Evolutionary conservation across 805 yeast species (phyloP), one percentile per base, ranked within the genome.

Genomic region (Scheffersomyces stipitis): DNA sequence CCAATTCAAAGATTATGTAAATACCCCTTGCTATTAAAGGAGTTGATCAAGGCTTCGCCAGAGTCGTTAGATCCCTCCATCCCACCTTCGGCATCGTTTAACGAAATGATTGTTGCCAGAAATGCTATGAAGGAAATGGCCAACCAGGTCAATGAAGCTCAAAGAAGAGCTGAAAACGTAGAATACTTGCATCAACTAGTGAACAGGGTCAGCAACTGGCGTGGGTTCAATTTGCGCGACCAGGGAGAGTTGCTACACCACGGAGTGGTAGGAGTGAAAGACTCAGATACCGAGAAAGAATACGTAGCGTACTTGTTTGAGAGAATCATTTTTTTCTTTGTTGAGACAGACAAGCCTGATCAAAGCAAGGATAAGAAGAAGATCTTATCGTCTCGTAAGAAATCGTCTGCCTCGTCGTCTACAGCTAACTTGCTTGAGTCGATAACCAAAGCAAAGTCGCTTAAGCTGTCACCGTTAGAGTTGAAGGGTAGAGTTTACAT

Each of bases 1-100:
- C 99, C 99, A 0, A 87, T 93, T 26, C 99, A 93, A 67, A 76
- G 99, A 45, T 73, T 93, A n/a, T 87, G 96, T 71, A 87, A 90
- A 58, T 93, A 93, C 60, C 99, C 98, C 2, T 65, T 93, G 34
- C 69, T 93, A 33, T 64, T 93, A 35, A 80, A 76, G 50, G 93
- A 87, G 54, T 69, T 93, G 36, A 58, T 86, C 34, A 88, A 87
- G 56, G 58, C 71, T 33, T 76, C 88, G 8, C 83, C 80, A 26
- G 63, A 57, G 34, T 24, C 47, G n/a, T 30, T 24, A 9, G 53
- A 44, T 15, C 35, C 44, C 7, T 24, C 28, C 14, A 26, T 30
- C 2, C 40, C 48, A 3, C 49, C 51, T 3, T 40, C 56, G 2
- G 57, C 63, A 8, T 48, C 58, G 41, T 80, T 78, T 51, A 76